Conservation (phyloP, 2,329 filamentous ascomycete species). For the Coniella lustricola region DNA sequence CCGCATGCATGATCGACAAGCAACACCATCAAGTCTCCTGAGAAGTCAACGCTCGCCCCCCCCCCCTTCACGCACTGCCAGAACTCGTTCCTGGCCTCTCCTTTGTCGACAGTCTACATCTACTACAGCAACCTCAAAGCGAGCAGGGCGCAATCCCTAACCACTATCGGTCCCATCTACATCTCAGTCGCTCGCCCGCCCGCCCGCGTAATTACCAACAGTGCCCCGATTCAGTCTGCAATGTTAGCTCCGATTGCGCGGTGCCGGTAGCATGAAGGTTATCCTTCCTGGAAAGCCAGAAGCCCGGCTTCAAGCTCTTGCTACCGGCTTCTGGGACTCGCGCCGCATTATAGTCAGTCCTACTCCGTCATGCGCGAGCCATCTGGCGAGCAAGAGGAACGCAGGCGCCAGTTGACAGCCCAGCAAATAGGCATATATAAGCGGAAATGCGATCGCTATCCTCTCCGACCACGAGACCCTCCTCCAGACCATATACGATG, state of each 20-base stretch:
- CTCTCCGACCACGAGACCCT: slow-evolving; percentile 67
- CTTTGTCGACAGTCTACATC: no score
- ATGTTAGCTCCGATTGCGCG: slow-evolving; percentile 10
- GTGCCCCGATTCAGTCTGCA: not conserved
- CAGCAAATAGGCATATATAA: slow-evolving; percentile 67
- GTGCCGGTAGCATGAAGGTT: slow-evolving; percentile 34
- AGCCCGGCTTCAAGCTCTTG: slow-evolving; percentile 39
- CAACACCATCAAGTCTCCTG: no score
- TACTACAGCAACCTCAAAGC: no score
- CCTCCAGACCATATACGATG: slow-evolving; percentile 85
- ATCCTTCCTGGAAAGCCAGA: slow-evolving; percentile 43
- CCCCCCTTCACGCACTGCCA: no score
- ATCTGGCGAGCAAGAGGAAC: slow-evolving; percentile 5
- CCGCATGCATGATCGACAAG: not conserved
- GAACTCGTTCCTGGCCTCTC: no score
- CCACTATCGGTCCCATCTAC: no score
- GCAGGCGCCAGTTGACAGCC: not conserved
- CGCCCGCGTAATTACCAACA: not conserved
- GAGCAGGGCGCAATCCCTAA: no score
- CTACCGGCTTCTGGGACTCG: slow-evolving; percentile 38
- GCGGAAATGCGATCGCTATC: slow-evolving; percentile 79
- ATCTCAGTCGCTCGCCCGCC: not conserved
- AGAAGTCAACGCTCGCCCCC: no score
- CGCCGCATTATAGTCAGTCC: slow-evolving; percentile 28
- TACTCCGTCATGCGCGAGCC: not conserved